Percentiles rank a stretch among this genome's conserved stretches.
Conservation (phyloP, 805 yeast species). For the Saitoella complicata region DNA sequence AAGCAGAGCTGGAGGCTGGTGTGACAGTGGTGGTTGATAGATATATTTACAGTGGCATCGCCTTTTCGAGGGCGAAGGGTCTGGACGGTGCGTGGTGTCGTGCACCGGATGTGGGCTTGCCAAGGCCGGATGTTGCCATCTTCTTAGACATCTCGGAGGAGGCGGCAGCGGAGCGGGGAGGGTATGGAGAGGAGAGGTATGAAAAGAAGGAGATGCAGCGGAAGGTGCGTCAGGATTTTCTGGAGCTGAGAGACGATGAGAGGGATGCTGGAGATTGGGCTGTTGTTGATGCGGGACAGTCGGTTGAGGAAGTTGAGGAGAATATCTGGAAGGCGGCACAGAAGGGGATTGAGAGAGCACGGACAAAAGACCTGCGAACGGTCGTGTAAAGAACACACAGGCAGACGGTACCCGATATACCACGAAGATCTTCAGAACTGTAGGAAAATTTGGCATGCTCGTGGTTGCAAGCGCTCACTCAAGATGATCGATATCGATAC, state of each 20-base stretch:
- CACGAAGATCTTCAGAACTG: too few relatives aligned
- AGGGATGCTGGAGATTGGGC: too few relatives aligned
- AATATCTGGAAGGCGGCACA: too few relatives aligned
- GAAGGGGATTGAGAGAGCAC: too few relatives aligned
- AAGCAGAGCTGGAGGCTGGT: constrained; percentile 33
- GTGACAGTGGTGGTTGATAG: constrained; percentile 58
- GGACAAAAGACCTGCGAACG: too few relatives aligned
- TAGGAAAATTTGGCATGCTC: too few relatives aligned
- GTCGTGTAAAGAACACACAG: too few relatives aligned
- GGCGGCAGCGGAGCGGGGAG: constrained; percentile 38
- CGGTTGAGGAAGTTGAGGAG: too few relatives aligned
- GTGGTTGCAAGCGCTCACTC: too few relatives aligned
- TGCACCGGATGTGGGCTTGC: constrained; percentile 67
- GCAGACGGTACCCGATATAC: too few relatives aligned
- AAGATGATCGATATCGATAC: too few relatives aligned
- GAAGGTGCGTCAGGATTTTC: constrained; percentile 48
- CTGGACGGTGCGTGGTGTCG: constrained; percentile 62
- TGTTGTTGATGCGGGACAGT: too few relatives aligned
- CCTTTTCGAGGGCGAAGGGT: constrained; percentile 79
- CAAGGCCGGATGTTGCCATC: constrained; percentile 69
- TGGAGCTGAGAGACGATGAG: background rate
- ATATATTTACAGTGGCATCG: constrained; percentile 83
- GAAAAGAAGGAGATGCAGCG: constrained; percentile 60
- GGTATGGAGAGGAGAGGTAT: constrained; percentile 90
- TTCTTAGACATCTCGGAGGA: constrained; percentile 48